These are phyloP conservation scores for Fraxinus platypoda DNA, from an alignment of 305 asterid species.

Conservation along the genomic window DNA sequence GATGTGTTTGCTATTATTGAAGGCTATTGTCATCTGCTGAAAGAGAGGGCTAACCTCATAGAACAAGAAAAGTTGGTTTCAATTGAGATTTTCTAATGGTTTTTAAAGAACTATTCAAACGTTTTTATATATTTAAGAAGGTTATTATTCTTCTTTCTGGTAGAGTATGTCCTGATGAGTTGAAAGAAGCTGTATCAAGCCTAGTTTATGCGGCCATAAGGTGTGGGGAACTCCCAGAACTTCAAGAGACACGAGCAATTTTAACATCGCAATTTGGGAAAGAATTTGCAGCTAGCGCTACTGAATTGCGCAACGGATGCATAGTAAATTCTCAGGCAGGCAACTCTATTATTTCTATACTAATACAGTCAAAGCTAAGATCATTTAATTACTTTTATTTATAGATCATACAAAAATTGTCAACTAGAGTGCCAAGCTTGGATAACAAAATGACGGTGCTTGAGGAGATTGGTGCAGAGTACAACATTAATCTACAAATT, in stretches of 20 bases:
- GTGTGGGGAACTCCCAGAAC: constrained; percentile 61
- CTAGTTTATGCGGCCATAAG: constrained; percentile 56
- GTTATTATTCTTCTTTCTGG: background rate
- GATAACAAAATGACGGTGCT: constrained; percentile 63
- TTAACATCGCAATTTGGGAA: constrained; percentile 41
- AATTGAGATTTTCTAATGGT: background rate
- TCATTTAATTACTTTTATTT: background rate
- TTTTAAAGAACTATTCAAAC: background rate
- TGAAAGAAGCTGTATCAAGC: constrained; percentile 40
- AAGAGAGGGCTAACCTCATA: constrained; percentile 16
- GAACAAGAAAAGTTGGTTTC: constrained; percentile 25
- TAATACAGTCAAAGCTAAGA: background rate
- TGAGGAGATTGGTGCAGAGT: constrained; percentile 59
- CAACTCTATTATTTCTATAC: background rate
- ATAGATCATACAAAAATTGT: constrained; percentile 74
- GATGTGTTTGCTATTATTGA: constrained; percentile 42
- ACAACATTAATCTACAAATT: constrained; percentile 49
- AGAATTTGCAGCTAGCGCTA: constrained; percentile 41
- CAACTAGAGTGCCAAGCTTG: constrained; percentile 62
- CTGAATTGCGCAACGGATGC: constrained; percentile 37
- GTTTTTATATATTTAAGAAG: background rate
- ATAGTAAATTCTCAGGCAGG: constrained; percentile 47
- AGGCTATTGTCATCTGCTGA: constrained; percentile 33
- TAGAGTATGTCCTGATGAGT: constrained; percentile 46
- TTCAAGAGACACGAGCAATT: constrained; percentile 45